phyloP scores from a whole-genome alignment of 129 eudicot species.

The Tagetes erecta region DNA sequence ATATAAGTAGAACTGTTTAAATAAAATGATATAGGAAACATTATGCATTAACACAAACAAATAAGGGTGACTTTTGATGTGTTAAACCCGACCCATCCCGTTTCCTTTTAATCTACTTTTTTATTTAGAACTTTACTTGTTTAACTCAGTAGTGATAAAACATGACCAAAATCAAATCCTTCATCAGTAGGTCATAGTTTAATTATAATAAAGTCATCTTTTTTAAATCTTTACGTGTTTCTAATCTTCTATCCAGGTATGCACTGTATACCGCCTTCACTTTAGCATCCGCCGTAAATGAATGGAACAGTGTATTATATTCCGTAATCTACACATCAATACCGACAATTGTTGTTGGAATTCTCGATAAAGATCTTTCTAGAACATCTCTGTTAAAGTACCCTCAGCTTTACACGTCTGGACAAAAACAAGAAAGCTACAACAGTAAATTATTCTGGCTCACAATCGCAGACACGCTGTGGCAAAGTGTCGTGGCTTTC shows the following conservation, averaged over 20 bases:
- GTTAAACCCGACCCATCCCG: background rate
- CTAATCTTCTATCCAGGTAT: constrained; percentile 57
- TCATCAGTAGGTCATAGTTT: background rate
- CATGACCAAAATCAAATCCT: background rate
- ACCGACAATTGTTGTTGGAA: constrained; percentile 82
- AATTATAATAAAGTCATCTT: background rate
- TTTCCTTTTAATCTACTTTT: background rate
- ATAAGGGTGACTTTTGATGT: background rate
- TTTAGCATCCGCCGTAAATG: constrained; percentile 74
- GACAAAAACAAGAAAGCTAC: constrained; percentile 80
- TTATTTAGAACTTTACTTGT: background rate
- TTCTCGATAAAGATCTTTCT: constrained; percentile 84
- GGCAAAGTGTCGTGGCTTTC: constrained; percentile 85
- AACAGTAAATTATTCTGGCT: constrained; percentile 69
- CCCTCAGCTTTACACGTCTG: constrained; percentile 85
- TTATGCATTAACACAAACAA: background rate
- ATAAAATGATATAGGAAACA: background rate
- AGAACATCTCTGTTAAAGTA: constrained; percentile 57
- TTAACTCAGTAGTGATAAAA: background rate
- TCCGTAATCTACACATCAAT: constrained; percentile 76
- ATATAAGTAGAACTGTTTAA: background rate
- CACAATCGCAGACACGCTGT: constrained; percentile 68
- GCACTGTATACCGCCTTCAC: constrained; percentile 68
- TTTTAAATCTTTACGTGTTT: constrained; percentile 28
- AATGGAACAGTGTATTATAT: constrained; percentile 92